phyloP scores from a whole-genome alignment of 495 filamentous ascomycete species.

The Sabuloglossum arenarium region DNA sequence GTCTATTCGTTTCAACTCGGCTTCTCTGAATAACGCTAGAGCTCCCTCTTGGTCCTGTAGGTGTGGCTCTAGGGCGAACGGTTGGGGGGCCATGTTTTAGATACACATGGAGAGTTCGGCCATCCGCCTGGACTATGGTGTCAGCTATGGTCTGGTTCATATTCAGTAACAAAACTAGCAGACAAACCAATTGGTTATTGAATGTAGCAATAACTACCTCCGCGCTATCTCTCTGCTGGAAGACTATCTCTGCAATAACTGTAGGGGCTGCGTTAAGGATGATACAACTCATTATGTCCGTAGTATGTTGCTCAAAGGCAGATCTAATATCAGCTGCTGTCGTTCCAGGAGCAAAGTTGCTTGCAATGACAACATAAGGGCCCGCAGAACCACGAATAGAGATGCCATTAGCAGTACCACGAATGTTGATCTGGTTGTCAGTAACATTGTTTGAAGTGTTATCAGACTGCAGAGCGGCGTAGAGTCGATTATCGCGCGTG shows the following conservation, averaged over 20 bases:
- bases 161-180: not conserved
- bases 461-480: slow-evolving; percentile 15
- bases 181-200: slow-evolving; percentile 61
- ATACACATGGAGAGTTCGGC: slow-evolving; percentile 58
- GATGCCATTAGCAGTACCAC: slow-evolving; percentile 28
- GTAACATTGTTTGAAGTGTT: slow-evolving; percentile 9
- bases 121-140: slow-evolving; percentile 43
- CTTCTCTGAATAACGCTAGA: not conserved
- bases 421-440: slow-evolving; percentile 14
- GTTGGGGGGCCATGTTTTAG: slow-evolving; percentile 24
- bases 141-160: slow-evolving; percentile 10
- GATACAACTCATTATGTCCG: slow-evolving; percentile 48
- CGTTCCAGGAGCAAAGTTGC: slow-evolving; percentile 83
- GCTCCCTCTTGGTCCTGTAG: not conserved
- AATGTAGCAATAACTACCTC: slow-evolving; percentile 67
- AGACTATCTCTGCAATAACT: slow-evolving; percentile 72
- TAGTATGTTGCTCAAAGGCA: slow-evolving; percentile 52
- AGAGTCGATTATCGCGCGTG: slow-evolving; percentile 17
- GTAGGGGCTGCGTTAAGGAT: slow-evolving; percentile 48
- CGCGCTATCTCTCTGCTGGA: slow-evolving; percentile 54
- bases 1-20: not conserved
- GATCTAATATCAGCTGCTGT: slow-evolving; percentile 88
- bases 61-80: not conserved
- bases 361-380: slow-evolving; percentile 62
- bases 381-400: slow-evolving; percentile 63